phyloP scores from a whole-genome alignment of 1,284 basidiomycete species.

The Cystobasidium sp. region DNA sequence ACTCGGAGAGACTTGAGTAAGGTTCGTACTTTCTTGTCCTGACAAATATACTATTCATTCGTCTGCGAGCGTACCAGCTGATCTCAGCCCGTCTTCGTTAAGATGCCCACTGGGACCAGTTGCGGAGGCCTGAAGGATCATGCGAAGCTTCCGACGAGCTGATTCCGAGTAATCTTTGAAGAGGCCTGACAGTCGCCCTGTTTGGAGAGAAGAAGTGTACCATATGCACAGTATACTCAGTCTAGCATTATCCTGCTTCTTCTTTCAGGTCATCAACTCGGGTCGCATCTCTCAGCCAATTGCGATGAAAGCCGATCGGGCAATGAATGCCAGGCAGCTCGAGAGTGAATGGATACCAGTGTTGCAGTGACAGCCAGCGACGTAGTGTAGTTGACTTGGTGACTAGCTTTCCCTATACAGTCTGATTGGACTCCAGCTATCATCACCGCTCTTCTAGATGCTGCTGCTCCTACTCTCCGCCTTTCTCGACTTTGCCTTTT shows the following conservation, averaged over 20 bases:
- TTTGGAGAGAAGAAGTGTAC: neutral
- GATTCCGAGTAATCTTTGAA: neutral
- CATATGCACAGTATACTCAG: no score
- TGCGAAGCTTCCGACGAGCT: neutral
- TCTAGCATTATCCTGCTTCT: no score
- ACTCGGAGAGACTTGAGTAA: no score
- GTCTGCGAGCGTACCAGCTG: no score
- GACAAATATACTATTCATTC: no score
- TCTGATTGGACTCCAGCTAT: neutral
- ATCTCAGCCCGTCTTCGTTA: no score
- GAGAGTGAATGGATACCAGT: neutral
- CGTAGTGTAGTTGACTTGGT: neutral
- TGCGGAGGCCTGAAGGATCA: no score
- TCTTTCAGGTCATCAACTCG: neutral
- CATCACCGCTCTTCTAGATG: neutral
- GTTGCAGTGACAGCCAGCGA: neutral
- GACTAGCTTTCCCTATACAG: neutral
- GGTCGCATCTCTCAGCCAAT: conserved; percentile 20
- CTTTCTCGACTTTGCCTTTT: conserved; percentile 16
- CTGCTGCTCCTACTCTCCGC: conserved; percentile 13
- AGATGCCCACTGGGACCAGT: no score
- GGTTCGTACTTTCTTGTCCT: no score
- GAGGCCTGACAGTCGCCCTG: neutral
- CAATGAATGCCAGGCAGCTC: neutral
- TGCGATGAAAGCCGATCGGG: conserved; percentile 8